Base-by-base conservation (phyloP, 331 rosid genomes). In the Cydonia oblonga region DNA sequence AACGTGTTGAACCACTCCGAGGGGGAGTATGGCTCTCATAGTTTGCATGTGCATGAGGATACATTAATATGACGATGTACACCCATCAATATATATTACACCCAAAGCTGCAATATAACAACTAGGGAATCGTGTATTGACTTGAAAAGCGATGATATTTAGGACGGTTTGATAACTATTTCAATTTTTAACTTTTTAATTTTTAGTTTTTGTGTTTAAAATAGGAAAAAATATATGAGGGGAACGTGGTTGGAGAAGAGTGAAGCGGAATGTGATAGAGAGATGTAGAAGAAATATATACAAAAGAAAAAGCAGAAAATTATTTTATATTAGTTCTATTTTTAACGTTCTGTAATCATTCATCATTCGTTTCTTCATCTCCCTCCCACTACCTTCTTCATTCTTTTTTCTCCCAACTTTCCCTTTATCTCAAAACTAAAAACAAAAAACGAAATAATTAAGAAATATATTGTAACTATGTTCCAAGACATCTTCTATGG, bases 171-270 rank as follows among this genome's bases (percentile, higher is more conserved):
- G 3, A 46, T 46, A 46, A 5, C 3, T 46, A 15, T 46, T 15
- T 46, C 53, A 15, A 6, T 46, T 46, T 8, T 46, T 46, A 46
- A 46, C 0, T 0, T 46, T 46, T 15, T 1, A 1, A 2, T 5
- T 2, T 46, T 46, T 5, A 46, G 13, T 35, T 35, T 2, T 35
- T 35, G 42, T 46, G 53, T 46, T 46, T 15, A 16, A 44, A 46
- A 46, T 46, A 46, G 18, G 0, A 7, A 46, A 40, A 46, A 5
- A 2, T 15, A 2, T 46, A 16, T 0, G 53, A 46, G 2, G 1
- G 0, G 1, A 46, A 46, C 0, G 7, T 6, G n/a, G n/a, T 5
- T 16, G n/a, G 19, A 46, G 9, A 16, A 1, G 20, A 0, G 4
- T 49, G 54, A 16, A 16, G 54, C 7, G 20, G 42, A 35, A 9